A percentile compares a stretch with the other conserved stretches of the same genome.
These are phyloP conservation scores for Cubamyces lactineus DNA, from an alignment of 768 basidiomycete species.

Conservation along the genomic window DNA sequence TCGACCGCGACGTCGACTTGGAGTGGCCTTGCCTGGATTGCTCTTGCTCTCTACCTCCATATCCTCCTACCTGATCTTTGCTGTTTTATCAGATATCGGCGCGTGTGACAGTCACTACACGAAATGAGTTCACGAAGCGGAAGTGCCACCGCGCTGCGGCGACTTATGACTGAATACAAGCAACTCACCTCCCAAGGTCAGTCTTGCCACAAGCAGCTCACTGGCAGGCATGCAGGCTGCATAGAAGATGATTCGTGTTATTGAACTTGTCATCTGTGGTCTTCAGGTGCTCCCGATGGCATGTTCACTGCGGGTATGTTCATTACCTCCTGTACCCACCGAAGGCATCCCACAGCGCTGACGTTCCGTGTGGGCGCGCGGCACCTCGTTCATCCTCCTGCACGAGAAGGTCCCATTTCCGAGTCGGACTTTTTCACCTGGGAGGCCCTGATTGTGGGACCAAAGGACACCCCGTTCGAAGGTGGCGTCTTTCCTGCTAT, in stretches of 20 bases:
- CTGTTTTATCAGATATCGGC: not conserved
- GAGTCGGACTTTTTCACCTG: constrained; percentile 95
- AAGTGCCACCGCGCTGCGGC: constrained; percentile 74
- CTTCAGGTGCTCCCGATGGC: constrained; percentile 80
- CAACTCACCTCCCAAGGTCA: constrained; percentile 79
- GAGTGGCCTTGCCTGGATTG: constrained; percentile 10
- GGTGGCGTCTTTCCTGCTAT: constrained; percentile 93
- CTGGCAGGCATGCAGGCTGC: constrained; percentile 2
- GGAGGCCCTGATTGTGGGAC: constrained; percentile 94
- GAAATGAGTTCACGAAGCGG: constrained; percentile 58
- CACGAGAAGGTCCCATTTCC: constrained; percentile 71
- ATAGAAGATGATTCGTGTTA: constrained; percentile 6
- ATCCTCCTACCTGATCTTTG: not conserved
- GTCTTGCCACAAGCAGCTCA: not conserved
- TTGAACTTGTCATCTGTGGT: not conserved
- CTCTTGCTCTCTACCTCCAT: not conserved
- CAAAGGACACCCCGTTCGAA: constrained; percentile 95
- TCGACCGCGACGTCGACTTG: not conserved
- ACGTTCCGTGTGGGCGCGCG: not conserved
- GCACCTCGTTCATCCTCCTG: not conserved
- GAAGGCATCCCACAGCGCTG: constrained; percentile 11
- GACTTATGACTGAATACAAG: constrained; percentile 93
- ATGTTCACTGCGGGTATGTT: constrained; percentile 90
- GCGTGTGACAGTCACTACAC: not conserved
- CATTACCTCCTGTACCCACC: constrained; percentile 1